Percentiles rank a stretch among this genome's conserved stretches.
phyloP scores from a whole-genome alignment of 495 filamentous ascomycete species.

The Tuber aestivum region DNA sequence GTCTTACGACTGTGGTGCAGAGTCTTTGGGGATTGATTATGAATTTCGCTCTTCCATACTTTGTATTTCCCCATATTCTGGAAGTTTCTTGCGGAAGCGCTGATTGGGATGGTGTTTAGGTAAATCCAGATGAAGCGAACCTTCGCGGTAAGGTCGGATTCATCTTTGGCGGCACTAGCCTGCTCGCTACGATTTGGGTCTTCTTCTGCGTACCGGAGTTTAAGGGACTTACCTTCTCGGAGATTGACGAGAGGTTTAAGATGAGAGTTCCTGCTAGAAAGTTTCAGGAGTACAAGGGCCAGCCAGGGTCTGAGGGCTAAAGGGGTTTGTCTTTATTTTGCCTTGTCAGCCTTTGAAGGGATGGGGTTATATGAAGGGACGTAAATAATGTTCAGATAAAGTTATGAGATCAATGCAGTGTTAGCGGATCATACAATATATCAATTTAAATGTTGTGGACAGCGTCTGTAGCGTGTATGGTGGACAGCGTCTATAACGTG shows the following conservation, averaged over 20 bases:
- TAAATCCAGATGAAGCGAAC: too few species aligned
- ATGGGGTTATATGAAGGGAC: too few species aligned
- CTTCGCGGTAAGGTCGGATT: conserved; percentile 42
- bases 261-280: conserved; percentile 53
- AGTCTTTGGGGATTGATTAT: conserved; percentile 54
- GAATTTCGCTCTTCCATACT: conserved; percentile 50
- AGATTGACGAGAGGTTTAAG: conserved; percentile 50
- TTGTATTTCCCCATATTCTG: neutral
- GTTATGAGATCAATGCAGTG: neutral
- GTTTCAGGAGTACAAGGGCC: conserved; percentile 20
- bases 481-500: too few species aligned
- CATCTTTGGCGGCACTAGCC: conserved; percentile 43
- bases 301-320: neutral
- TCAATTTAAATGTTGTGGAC: neutral
- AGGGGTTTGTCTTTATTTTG: neutral
- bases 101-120: too few species aligned
- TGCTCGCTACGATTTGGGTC: conserved; percentile 35
- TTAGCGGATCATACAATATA: neutral
- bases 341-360: neutral
- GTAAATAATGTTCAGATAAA: neutral
- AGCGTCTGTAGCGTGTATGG: too few species aligned
- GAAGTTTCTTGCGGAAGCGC: too few species aligned
- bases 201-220: conserved; percentile 44
- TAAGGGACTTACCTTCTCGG: conserved; percentile 43
- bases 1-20: conserved; percentile 50